Base-by-base conservation (phyloP, 768 basidiomycete genomes). In the Boletellus ananiceps region DNA sequence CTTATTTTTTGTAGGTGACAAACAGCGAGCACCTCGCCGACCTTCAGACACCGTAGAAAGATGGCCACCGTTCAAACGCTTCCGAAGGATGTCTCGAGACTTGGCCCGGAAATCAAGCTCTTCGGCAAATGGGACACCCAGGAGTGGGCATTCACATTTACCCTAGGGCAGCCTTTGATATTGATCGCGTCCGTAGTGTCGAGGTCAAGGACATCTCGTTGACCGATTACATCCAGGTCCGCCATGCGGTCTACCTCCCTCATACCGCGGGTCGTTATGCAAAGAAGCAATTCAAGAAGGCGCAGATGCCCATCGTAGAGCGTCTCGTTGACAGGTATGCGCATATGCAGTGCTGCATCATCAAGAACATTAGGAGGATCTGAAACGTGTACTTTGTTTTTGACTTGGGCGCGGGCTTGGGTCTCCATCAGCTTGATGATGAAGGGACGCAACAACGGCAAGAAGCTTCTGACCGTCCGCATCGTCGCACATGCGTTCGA, bases 201-300 rank as follows among this genome's bases (percentile, higher is more conserved):
- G 95, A 97, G 72, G 93, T 97, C 68, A 96, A 96, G 77, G 96
- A 99, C 67, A 98, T 99, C 73, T 99, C 96, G 60, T 74, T 99
- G 63, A 89, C 90, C 50, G 96, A 99, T 74, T 98, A 99, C 84
- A 96, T 99, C 73, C 94, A 98, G 80, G 87, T 95, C 73, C 91
- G 91, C 69, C 91, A 96, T 70, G 86, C 93, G 44, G 95, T 97
- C 69, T 98, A 93, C 76, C 74, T 96, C 50, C 95, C 95, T 52
- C 95, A 99, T 82, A 99, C 96, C 54, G 94, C 95, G 57, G 96
- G 96, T 59, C 92, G 96, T 73, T 98, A 97, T 71, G 92, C 94
- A 67, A 94, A 94, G 81, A 97, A 97, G 79, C 94, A 97, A 74
- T 99, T 98, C 86, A 97, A 94, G 82, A 99, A 99, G 84, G 93